These are phyloP conservation scores for Trichoderma semiorbis DNA, from an alignment of 2,329 filamentous ascomycete species.

Conservation along the genomic window DNA sequence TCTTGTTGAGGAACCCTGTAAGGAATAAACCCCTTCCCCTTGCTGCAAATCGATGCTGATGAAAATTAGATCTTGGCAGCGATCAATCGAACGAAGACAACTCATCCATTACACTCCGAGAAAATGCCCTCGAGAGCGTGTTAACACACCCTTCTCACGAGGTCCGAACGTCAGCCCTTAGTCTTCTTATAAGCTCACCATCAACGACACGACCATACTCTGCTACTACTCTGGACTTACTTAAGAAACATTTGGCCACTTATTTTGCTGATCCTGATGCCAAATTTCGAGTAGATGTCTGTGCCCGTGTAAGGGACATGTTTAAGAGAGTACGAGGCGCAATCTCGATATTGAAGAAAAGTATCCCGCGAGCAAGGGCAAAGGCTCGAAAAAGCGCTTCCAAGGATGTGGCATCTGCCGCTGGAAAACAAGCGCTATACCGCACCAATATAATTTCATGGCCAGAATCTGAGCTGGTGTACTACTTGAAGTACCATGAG, in stretches of 20 bases:
- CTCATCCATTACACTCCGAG: conserved; percentile 34
- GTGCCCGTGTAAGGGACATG: conserved; percentile 71
- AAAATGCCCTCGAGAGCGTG: conserved; percentile 49
- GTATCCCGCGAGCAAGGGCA: conserved; percentile 36
- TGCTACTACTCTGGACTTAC: conserved; percentile 53
- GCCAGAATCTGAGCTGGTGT: conserved; percentile 35
- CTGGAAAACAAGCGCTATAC: conserved; percentile 33
- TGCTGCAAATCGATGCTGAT: conserved; percentile 21
- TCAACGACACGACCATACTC: conserved; percentile 73
- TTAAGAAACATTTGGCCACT: conserved; percentile 63
- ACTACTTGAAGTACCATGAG: conserved; percentile 49
- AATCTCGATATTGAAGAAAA: conserved; percentile 53
- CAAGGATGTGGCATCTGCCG: conserved; percentile 19
- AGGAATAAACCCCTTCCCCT: neutral
- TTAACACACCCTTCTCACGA: conserved; percentile 56
- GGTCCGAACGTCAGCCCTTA: conserved; percentile 76
- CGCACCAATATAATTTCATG: conserved; percentile 39
- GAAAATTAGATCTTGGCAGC: conserved; percentile 27
- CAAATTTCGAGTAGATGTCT: conserved; percentile 77
- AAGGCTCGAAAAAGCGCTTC: conserved; percentile 34
- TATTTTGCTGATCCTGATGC: conserved; percentile 83
- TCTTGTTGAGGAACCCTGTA: conserved; percentile 65
- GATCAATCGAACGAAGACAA: conserved; percentile 22
- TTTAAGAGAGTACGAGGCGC: conserved; percentile 70
- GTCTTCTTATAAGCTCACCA: conserved; percentile 72